Conservation (phyloP, 495 filamentous ascomycete species). For the Penicillium fimorum region DNA sequence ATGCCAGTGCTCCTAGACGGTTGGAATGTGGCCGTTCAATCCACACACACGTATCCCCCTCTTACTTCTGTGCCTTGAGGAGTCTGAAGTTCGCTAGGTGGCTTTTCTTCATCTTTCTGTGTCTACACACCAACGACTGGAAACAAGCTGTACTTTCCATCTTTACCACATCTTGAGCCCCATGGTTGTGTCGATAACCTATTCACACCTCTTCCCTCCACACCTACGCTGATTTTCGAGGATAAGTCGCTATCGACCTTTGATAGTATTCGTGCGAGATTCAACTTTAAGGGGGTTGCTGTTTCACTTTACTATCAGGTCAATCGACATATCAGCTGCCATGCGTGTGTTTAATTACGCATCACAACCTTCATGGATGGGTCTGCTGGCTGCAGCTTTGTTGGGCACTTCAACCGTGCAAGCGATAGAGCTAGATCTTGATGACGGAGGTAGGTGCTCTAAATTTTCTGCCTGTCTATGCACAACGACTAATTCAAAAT, state of each 20-base stretch:
- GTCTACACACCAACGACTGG: neutral
- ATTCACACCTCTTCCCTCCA: neutral
- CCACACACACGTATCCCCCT: conserved; percentile 11
- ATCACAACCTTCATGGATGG: conserved; percentile 21
- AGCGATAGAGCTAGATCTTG: conserved; percentile 27
- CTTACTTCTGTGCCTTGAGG: neutral
- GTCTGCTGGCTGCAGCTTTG: conserved; percentile 18
- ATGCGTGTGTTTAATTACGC: conserved; percentile 17
- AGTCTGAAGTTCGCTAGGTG: conserved; percentile 4
- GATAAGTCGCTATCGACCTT: neutral
- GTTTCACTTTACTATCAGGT: neutral
- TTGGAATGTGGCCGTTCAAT: conserved; percentile 23
- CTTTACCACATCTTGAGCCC: neutral
- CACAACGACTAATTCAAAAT: neutral
- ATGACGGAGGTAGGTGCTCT: conserved; percentile 18
- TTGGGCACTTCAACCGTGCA: conserved; percentile 18
- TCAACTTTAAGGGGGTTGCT: neutral
- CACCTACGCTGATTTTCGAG: too few relatives aligned
- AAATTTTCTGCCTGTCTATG: neutral
- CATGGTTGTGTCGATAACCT: too few relatives aligned
- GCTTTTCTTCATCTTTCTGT: conserved; percentile 5
- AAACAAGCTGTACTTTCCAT: neutral
- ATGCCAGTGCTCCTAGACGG: conserved; percentile 24
- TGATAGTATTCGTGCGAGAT: neutral
- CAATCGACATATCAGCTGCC: neutral